These are phyloP conservation scores for Calonectria crousiana DNA, from an alignment of 2,329 filamentous ascomycete genomes.

Conservation along the genomic window DNA sequence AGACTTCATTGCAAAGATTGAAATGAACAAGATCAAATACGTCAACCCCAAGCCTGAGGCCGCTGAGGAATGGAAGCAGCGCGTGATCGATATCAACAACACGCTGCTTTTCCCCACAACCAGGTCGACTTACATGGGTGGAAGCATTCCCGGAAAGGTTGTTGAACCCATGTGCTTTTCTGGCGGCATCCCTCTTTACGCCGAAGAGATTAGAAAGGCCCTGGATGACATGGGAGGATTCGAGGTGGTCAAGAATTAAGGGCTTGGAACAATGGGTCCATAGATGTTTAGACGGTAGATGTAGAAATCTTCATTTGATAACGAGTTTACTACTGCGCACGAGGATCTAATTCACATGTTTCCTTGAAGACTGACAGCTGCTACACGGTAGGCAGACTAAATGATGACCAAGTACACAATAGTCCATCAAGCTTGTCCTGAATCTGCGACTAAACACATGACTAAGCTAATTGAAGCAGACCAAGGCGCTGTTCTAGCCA, in stretches of 20 bases:
- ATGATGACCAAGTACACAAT: background rate
- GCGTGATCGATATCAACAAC: conserved; percentile 60
- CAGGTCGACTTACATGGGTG: conserved; percentile 68
- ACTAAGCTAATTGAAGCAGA: background rate
- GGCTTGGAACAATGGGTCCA: background rate
- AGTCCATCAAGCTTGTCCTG: background rate
- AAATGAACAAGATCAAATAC: conserved; percentile 58
- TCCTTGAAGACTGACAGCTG: background rate
- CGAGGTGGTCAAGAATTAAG: conserved; percentile 33
- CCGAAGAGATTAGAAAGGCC: conserved; percentile 35
- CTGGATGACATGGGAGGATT: conserved; percentile 36
- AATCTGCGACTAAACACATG: background rate
- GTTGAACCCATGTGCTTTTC: conserved; percentile 64
- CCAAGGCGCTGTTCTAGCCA: background rate
- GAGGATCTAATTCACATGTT: background rate
- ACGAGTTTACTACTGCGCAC: background rate
- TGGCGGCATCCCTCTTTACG: conserved; percentile 54
- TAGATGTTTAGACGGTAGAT: background rate
- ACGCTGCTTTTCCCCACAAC: conserved; percentile 61
- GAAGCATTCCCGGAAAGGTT: conserved; percentile 65
- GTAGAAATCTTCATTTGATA: background rate
- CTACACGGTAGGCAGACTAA: background rate
- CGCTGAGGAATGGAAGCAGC: conserved; percentile 61
- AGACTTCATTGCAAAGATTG: conserved; percentile 62
- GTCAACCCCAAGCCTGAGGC: conserved; percentile 63